These are phyloP conservation scores for Cyberlindnera misumaiensis DNA, from an alignment of 805 yeast species.

Conservation along the genomic window DNA sequence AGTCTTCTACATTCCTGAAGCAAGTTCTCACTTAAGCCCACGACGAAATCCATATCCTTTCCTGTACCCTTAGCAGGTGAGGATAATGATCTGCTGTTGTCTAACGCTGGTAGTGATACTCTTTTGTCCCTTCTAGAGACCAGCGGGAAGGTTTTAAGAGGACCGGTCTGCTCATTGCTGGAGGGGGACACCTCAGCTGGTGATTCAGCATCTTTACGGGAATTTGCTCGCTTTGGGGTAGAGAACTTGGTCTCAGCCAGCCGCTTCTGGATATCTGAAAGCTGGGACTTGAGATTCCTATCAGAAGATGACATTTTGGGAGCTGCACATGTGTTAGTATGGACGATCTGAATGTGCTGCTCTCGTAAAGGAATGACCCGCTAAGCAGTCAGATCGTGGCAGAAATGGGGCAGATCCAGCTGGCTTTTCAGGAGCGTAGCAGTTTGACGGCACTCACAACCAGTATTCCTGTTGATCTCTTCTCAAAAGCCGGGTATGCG, in stretches of 20 bases:
- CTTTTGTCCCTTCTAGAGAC: constrained; percentile 21
- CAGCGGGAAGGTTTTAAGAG: constrained; percentile 15
- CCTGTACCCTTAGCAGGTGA: constrained; percentile 26
- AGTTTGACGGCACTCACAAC: no score
- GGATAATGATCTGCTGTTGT: constrained; percentile 15
- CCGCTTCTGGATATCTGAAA: constrained; percentile 36
- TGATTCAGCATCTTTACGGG: constrained; percentile 8
- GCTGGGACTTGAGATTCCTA: constrained; percentile 33
- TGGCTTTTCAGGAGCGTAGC: no score
- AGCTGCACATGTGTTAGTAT: background rate
- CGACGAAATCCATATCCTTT: constrained; percentile 64
- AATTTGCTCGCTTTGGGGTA: constrained; percentile 18
- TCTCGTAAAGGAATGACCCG: no score
- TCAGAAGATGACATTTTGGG: constrained; percentile 18
- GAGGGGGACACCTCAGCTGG: constrained; percentile 4
- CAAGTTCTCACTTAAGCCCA: constrained; percentile 67
- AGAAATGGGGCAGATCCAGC: no score
- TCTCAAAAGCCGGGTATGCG: no score
- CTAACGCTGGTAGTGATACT: constrained; percentile 22
- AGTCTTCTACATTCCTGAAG: constrained; percentile 64
- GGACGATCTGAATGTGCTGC: no score
- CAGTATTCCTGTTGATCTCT: no score
- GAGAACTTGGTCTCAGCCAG: constrained; percentile 25
- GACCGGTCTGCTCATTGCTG: constrained; percentile 2
- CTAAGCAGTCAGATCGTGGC: no score